A percentile compares a stretch with the other conserved stretches of the same genome.
Evolutionary conservation across 371 early-diverging fungal genomes (phyloP).

Genomic region (Circinella minor): DNA sequence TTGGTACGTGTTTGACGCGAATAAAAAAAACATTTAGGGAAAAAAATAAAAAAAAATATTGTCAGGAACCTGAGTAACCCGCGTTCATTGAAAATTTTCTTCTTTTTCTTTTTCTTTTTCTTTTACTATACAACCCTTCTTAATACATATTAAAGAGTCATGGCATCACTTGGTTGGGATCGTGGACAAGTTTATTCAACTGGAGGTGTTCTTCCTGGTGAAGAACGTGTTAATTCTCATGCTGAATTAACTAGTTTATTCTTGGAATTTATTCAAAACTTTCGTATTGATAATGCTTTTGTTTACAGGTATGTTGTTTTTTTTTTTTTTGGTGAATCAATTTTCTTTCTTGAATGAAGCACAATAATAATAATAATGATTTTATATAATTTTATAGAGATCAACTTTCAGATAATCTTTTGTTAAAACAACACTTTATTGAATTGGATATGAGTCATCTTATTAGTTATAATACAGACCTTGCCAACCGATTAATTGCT

Average conservation of each 20-base stretch:
- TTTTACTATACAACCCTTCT: background rate
- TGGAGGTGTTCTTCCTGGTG: conserved; percentile 66
- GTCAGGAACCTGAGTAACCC: background rate
- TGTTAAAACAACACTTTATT: conserved; percentile 75
- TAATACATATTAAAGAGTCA: conserved; percentile 11
- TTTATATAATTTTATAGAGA: conserved; percentile 62
- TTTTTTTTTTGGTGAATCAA: background rate
- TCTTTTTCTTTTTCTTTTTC: background rate
- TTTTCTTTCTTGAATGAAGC: no score
- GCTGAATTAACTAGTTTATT: conserved; percentile 61
- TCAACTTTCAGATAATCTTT: conserved; percentile 85
- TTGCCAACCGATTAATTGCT: conserved; percentile 79
- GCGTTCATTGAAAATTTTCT: conserved; percentile 6
- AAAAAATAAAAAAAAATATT: background rate
- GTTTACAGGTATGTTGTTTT: conserved; percentile 66
- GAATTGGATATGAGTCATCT: conserved; percentile 89
- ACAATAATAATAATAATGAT: background rate
- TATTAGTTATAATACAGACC: conserved; percentile 77
- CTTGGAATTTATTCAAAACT: conserved; percentile 79
- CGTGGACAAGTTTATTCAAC: conserved; percentile 76
- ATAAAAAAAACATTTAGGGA: background rate
- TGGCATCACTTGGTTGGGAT: conserved; percentile 83
- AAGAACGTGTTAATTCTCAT: conserved; percentile 59
- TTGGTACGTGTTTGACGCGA: background rate
- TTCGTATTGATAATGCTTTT: conserved; percentile 75